Evolutionary conservation across 2,329 filamentous ascomycete species (phyloP).

Genomic region (Claviceps capensis): DNA sequence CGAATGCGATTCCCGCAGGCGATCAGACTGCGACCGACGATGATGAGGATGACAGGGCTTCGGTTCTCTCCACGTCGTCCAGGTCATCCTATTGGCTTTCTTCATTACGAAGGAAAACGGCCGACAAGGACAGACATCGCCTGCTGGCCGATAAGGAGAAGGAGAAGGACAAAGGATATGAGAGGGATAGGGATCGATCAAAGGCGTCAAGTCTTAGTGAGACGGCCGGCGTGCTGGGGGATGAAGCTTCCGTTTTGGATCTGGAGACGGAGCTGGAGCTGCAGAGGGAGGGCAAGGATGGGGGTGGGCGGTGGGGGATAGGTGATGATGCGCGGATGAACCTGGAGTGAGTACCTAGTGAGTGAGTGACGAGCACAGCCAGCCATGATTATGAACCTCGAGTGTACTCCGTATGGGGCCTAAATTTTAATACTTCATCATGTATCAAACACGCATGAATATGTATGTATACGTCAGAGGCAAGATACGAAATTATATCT

Average conservation of each 20-base stretch:
- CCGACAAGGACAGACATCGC: slow-evolving; percentile 22
- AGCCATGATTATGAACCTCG: too few species aligned
- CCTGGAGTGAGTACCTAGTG: slow-evolving; percentile 41
- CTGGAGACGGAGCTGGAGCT: slow-evolving; percentile 36
- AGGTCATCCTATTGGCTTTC: slow-evolving; percentile 29
- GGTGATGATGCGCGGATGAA: slow-evolving; percentile 78
- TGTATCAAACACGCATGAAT: too few species aligned
- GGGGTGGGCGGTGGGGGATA: slow-evolving; percentile 55
- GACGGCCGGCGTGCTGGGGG: slow-evolving; percentile 22
- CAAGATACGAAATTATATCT: slow-evolving; percentile 12
- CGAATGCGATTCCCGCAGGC: neutral
- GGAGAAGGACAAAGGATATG: too few species aligned
- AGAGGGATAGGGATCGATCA: slow-evolving; percentile 15
- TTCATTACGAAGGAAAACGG: slow-evolving; percentile 25
- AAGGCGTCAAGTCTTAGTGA: slow-evolving; percentile 30
- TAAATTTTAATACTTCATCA: too few species aligned
- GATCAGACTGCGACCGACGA: slow-evolving; percentile 16
- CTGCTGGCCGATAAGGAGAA: slow-evolving; percentile 12
- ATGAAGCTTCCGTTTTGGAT: slow-evolving; percentile 26
- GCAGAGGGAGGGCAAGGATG: slow-evolving; percentile 39
- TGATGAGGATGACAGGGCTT: slow-evolving; percentile 30
- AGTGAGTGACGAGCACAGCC: neutral
- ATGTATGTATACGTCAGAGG: too few species aligned
- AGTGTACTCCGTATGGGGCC: too few species aligned
- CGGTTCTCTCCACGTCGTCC: slow-evolving; percentile 35